Conservation (phyloP, 2,329 filamentous ascomycete genomes). For the Penicillium sp. region DNA sequence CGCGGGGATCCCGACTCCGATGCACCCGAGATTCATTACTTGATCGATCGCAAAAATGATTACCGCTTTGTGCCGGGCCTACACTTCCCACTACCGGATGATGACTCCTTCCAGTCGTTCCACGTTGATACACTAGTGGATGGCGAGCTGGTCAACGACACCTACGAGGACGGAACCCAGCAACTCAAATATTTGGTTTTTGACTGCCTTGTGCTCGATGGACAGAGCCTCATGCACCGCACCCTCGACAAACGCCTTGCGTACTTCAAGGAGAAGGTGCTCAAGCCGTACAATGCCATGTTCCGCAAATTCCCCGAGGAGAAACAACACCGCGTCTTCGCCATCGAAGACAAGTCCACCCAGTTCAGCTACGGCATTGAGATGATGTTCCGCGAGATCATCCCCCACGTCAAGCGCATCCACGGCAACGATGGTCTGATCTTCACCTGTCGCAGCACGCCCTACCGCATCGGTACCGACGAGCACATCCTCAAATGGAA, state of each 20-base stretch:
- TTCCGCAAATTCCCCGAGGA: slow-evolving; percentile 73
- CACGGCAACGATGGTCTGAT: slow-evolving; percentile 97
- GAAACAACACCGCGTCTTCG: slow-evolving; percentile 68
- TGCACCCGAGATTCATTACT: slow-evolving; percentile 72
- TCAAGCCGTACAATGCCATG: slow-evolving; percentile 72
- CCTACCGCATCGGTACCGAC: slow-evolving; percentile 88
- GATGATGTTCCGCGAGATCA: slow-evolving; percentile 85
- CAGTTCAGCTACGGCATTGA: slow-evolving; percentile 84
- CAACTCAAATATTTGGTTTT: slow-evolving; percentile 87
- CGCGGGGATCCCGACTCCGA: slow-evolving; percentile 52
- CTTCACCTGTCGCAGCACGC: slow-evolving; percentile 87
- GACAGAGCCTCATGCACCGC: slow-evolving; percentile 69
- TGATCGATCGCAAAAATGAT: slow-evolving; percentile 97
- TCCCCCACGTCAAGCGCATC: slow-evolving; percentile 67
- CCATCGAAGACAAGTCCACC: slow-evolving; percentile 82
- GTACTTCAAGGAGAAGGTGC: slow-evolving; percentile 76
- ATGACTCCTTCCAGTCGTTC: slow-evolving; percentile 60
- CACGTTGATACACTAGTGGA: slow-evolving; percentile 82
- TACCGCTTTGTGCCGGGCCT: slow-evolving; percentile 81
- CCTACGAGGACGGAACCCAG: slow-evolving; percentile 61
- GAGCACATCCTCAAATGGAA: slow-evolving; percentile 97
- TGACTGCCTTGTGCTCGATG: slow-evolving; percentile 82
- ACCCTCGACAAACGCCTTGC: slow-evolving; percentile 85
- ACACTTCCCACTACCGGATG: slow-evolving; percentile 72
- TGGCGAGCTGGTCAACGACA: slow-evolving; percentile 88